Conservation (phyloP, 768 basidiomycete species). For the Amanita polypyramis region DNA sequence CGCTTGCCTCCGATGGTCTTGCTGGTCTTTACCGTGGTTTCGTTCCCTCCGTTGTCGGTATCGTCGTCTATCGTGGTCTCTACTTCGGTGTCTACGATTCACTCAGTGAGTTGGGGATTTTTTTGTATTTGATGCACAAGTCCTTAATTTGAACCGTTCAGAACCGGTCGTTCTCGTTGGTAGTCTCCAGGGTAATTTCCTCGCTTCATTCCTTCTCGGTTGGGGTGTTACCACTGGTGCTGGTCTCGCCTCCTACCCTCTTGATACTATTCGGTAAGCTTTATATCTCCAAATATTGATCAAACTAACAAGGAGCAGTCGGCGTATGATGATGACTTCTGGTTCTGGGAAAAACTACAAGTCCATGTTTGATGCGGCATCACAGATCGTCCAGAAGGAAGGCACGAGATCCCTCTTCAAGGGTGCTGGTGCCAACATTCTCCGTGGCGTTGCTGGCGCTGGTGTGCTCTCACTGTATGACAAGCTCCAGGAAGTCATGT, state of each 20-base stretch:
- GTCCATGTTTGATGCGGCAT: constrained; percentile 95
- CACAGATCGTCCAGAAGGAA: constrained; percentile 94
- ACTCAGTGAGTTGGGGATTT: constrained; percentile 51
- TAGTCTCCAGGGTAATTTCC: constrained; percentile 89
- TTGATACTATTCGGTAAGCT: constrained; percentile 79
- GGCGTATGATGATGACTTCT: constrained; percentile 99
- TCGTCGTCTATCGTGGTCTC: constrained; percentile 99
- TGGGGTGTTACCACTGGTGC: constrained; percentile 99
- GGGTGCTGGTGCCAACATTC: constrained; percentile 93
- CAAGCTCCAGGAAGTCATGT: constrained; percentile 92
- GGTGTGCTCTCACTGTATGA: constrained; percentile 99
- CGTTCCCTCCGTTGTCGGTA: constrained; percentile 97
- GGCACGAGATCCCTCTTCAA: constrained; percentile 95
- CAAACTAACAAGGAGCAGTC: constrained; percentile 42
- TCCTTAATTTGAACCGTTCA: constrained; percentile 20
- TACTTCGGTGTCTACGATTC: constrained; percentile 98
- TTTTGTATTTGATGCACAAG: neutral
- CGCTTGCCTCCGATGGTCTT: constrained; percentile 93
- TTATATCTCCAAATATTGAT: constrained; percentile 3
- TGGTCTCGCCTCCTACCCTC: constrained; percentile 95
- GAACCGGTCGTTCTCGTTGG: constrained; percentile 98
- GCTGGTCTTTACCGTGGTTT: constrained; percentile 99
- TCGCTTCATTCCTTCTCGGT: constrained; percentile 93
- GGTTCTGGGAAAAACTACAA: constrained; percentile 95
- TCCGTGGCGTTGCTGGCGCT: constrained; percentile 99